phyloP scores from a whole-genome alignment of 2,329 filamentous ascomycete species.

The Botrytis fragariae region DNA sequence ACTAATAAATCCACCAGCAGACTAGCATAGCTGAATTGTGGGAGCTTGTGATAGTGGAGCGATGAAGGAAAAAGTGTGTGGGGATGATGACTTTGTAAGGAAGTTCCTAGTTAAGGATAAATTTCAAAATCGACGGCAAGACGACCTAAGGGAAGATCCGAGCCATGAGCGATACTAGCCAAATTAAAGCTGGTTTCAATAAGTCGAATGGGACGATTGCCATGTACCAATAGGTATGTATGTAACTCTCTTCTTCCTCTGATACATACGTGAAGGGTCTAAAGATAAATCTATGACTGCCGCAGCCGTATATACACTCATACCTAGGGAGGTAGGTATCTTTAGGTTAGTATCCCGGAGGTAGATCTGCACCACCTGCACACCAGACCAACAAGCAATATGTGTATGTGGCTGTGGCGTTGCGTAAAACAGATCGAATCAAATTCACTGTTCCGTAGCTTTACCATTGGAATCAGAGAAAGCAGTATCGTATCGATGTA shows the following conservation, averaged over 20 bases:
- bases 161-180: not conserved
- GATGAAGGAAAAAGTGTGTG: slow-evolving; percentile 16
- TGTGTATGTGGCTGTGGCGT: not conserved
- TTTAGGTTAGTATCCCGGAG: not conserved
- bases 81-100: slow-evolving; percentile 15
- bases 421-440: slow-evolving; percentile 4
- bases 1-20: slow-evolving; percentile 9
- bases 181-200: not conserved
- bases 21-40: slow-evolving; percentile 12
- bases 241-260: not conserved
- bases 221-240: not conserved
- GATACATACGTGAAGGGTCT: not conserved
- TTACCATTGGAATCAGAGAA: not conserved
- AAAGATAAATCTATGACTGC: not conserved
- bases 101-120: not conserved
- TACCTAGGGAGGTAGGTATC: not conserved
- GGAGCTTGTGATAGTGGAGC: slow-evolving; percentile 9
- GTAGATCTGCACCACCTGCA: not conserved
- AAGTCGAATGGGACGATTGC: not conserved
- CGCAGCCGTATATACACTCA: not conserved
- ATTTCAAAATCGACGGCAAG: not conserved
- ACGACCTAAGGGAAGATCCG: slow-evolving; percentile 9
- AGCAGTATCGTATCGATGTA: not conserved
- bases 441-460: not conserved
- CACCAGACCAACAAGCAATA: not conserved